A percentile compares a stretch with the other conserved stretches of the same genome.
Evolutionary conservation across 345 rosid species (phyloP).

Genomic region (Theobroma cacao): DNA sequence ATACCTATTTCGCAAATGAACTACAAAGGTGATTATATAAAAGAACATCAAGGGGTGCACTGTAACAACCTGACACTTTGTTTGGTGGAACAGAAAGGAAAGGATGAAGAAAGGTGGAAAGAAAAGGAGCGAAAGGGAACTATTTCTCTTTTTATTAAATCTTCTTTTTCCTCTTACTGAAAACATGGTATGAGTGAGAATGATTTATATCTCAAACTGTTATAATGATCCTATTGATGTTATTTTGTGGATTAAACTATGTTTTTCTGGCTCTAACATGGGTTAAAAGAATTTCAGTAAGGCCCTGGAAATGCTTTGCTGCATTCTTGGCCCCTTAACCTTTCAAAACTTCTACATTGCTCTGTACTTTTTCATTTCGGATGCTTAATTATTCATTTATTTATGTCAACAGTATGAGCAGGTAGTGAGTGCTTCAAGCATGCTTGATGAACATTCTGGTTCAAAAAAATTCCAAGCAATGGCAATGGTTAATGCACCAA

Average conservation of each 20-base stretch:
- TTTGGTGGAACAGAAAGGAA: not conserved
- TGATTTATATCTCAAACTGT: not conserved
- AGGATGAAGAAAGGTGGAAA: not conserved
- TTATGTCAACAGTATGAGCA: not conserved
- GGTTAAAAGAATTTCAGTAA: not conserved
- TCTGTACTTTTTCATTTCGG: not conserved
- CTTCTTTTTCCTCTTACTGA: not conserved
- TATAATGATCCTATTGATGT: not conserved
- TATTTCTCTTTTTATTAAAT: not conserved
- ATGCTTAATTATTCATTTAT: not conserved
- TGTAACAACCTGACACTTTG: not conserved
- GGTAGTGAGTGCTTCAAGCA: not conserved
- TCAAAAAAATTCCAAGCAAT: not conserved
- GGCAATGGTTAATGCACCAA: not conserved
- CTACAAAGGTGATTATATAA: not conserved
- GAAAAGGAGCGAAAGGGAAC: not conserved
- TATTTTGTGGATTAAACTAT: not conserved
- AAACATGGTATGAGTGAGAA: not conserved
- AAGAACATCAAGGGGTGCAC: not conserved
- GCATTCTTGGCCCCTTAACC: not conserved
- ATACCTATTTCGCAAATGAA: not conserved
- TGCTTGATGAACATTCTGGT: not conserved
- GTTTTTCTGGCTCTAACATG: not conserved
- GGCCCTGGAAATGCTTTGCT: not conserved
- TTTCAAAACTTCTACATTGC: not conserved